Evolutionary conservation across 371 early-diverging fungal species (phyloP).

Genomic region (Mycotypha africana): DNA sequence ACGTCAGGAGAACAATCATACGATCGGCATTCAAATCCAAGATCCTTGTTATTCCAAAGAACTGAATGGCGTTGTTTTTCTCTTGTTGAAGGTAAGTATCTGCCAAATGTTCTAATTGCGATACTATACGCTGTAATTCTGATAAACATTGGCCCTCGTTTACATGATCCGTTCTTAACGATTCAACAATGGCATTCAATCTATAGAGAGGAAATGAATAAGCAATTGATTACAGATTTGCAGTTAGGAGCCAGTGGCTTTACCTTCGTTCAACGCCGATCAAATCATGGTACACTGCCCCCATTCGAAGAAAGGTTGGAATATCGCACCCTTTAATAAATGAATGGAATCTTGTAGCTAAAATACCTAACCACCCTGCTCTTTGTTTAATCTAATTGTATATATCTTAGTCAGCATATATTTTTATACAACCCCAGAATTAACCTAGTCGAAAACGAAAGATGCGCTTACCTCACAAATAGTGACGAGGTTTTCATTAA

Average conservation of each 20-base stretch:
- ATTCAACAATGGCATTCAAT: constrained; percentile 64
- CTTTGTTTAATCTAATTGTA: constrained; percentile 52
- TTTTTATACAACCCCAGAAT: too few relatives aligned
- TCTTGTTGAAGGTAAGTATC: constrained; percentile 50
- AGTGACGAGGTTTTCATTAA: constrained; percentile 45
- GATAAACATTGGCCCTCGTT: constrained; percentile 53
- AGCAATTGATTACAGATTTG: too few relatives aligned
- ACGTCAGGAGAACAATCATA: constrained; percentile 56
- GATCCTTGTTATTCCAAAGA: constrained; percentile 48
- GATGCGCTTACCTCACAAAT: constrained; percentile 57
- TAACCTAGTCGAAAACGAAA: too few relatives aligned
- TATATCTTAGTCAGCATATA: too few relatives aligned
- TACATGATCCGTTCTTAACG: constrained; percentile 69
- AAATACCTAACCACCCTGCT: constrained; percentile 65
- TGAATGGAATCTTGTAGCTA: constrained; percentile 62
- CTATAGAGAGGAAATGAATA: constrained; percentile 9
- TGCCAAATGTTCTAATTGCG: constrained; percentile 64
- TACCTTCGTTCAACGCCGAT: constrained; percentile 61
- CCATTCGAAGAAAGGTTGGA: constrained; percentile 63
- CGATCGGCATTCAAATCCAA: constrained; percentile 65
- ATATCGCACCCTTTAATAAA: constrained; percentile 64
- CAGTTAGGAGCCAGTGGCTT: too few relatives aligned
- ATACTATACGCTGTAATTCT: constrained; percentile 60
- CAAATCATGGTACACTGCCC: constrained; percentile 65
- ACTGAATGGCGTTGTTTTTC: constrained; percentile 39